Evolutionary conservation across 2,329 filamentous ascomycete genomes (phyloP), one percentile per base, ranked within the genome.

Genomic region (Colletotrichum phormii): DNA sequence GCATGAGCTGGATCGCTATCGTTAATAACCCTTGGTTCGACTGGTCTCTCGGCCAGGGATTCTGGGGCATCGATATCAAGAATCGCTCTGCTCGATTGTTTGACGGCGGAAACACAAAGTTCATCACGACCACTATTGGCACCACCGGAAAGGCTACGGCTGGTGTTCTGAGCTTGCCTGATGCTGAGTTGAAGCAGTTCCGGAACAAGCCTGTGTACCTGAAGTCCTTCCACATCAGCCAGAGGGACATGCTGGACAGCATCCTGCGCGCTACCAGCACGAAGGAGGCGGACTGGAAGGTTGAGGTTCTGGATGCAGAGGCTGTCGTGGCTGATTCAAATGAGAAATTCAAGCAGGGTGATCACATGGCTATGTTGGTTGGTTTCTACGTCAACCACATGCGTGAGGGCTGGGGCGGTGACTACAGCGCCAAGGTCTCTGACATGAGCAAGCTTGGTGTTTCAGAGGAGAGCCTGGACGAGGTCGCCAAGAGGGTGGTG

Each of bases 221-320:
- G n/a, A 84, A 83, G 13, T 90, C 88, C 67, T 93, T 92, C 81
- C 79, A 82, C 13, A 75, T 91, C 75, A 89, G 81, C 74, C 92
- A 94, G 79, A 85, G 86, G 12, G 91, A 94, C n/a, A 93, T 94
- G 83, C 85, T 94, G 69, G 86, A 87, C 54, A 87, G 86, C 29
- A 80, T 92, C 11, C 85, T 91, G 76, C 87, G 87, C 0, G 90
- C 91, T 4, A 88, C 88, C 0, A 86, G 87, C 0, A 89, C 87
- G 0, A 87, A 82, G 1, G 88, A 91, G 53, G 81, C 80, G 0
- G 91, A 93, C 75, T 94, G 92, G 92, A 60, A 65, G 53, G 64
- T 73, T 67, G 82, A 78, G 3, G 76, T 83, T n/a, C 79, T 85
- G 8, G 86, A 91, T 80, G 75, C 79, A 0, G 80, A 83, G 1